Conservation (phyloP, 225 moss, liverwort and hornwort species). For the Lunularia cruciata region DNA sequence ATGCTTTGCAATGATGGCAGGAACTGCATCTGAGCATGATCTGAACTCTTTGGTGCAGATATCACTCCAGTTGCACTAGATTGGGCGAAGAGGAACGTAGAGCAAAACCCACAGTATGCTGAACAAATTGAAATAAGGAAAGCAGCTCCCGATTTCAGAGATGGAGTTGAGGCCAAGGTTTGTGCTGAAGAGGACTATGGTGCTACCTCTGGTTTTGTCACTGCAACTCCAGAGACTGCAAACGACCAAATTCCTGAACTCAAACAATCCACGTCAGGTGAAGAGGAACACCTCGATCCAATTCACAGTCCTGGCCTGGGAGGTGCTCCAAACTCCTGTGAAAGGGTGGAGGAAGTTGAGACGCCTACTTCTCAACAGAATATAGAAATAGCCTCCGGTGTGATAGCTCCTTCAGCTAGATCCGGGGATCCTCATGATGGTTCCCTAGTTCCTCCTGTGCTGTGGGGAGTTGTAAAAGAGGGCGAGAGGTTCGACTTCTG, state of each 20-base stretch:
- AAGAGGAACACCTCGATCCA: constrained; percentile 2
- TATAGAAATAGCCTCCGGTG: neutral
- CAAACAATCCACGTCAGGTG: neutral
- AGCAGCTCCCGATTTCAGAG: constrained; percentile 32
- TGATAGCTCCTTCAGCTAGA: constrained; percentile 1
- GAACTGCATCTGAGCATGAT: no score
- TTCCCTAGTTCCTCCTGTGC: constrained; percentile 36
- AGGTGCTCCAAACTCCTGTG: neutral
- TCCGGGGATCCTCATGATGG: neutral
- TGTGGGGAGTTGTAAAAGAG: constrained; percentile 62
- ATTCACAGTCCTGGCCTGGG: constrained; percentile 17
- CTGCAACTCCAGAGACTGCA: neutral
- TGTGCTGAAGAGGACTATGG: neutral
- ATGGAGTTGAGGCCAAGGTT: neutral
- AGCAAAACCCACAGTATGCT: constrained; percentile 65
- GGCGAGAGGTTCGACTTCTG: constrained; percentile 88
- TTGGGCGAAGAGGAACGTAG: constrained; percentile 77
- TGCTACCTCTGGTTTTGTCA: neutral
- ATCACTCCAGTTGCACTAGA: constrained; percentile 75
- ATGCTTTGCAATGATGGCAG: no score
- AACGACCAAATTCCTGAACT: neutral
- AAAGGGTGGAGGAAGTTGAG: neutral
- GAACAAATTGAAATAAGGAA: constrained; percentile 65
- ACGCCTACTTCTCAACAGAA: neutral
- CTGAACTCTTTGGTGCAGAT: constrained; percentile 55